phyloP scores from a whole-genome alignment of 2,329 filamentous ascomycete species.

The Madurella fahalii region DNA sequence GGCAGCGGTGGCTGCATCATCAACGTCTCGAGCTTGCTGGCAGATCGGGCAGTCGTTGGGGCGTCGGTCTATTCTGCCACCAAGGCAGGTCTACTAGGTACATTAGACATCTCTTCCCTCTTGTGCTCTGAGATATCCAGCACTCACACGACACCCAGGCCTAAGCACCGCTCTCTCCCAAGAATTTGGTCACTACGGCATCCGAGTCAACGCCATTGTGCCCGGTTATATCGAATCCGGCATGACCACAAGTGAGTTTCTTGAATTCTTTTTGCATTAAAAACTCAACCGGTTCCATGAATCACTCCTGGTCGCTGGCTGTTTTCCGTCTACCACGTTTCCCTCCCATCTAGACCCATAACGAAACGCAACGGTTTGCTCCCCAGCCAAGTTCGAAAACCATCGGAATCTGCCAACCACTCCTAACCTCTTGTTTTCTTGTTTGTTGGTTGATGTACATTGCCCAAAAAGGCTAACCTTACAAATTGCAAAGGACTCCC shows the following conservation, averaged over 20 bases:
- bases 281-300: not conserved
- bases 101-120: slow-evolving; percentile 21
- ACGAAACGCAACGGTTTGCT: too few species aligned
- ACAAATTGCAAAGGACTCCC: slow-evolving; percentile 8
- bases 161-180: slow-evolving; percentile 64
- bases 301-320: not conserved
- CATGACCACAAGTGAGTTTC: slow-evolving; percentile 65
- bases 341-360: too few species aligned
- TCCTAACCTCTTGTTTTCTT: not conserved
- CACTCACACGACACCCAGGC: slow-evolving; percentile 37
- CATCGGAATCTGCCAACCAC: not conserved
- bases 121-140: too few species aligned
- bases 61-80: slow-evolving; percentile 71
- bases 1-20: slow-evolving; percentile 59
- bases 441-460: not conserved
- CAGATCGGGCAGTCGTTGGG: slow-evolving; percentile 63
- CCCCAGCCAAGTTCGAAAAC: too few species aligned
- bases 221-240: slow-evolving; percentile 79
- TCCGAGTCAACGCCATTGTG: slow-evolving; percentile 76
- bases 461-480: slow-evolving; percentile 6
- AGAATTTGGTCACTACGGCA: slow-evolving; percentile 56
- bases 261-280: not conserved
- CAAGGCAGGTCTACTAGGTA: slow-evolving; percentile 74
- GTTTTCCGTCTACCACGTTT: not conserved
- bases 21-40: slow-evolving; percentile 76